phyloP scores from a whole-genome alignment of 768 basidiomycete species.

The Rubroboletus satanas region DNA sequence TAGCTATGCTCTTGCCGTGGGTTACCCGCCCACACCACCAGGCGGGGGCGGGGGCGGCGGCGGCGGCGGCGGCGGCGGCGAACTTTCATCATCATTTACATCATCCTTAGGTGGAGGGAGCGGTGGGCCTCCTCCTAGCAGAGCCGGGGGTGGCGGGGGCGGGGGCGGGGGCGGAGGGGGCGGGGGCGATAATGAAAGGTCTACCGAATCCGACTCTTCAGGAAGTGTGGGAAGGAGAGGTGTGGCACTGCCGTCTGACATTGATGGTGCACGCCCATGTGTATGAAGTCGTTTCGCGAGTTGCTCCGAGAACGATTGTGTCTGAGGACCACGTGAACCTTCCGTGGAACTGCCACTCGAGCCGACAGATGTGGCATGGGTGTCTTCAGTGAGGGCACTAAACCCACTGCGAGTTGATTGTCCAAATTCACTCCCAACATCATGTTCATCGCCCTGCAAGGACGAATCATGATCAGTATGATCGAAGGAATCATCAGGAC shows the following conservation, averaged over 20 bases:
- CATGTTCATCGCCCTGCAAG: conserved; percentile 43
- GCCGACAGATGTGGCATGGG: conserved; percentile 52
- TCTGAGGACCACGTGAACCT: conserved; percentile 30
- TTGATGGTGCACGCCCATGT: conserved; percentile 42
- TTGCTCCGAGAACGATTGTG: conserved; percentile 58
- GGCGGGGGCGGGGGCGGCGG: conserved; percentile 37
- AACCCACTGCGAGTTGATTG: conserved; percentile 40
- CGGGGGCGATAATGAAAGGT: conserved; percentile 26
- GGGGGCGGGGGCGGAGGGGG: conserved; percentile 16
- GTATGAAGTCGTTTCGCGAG: conserved; percentile 54
- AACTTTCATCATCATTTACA: conserved; percentile 16
- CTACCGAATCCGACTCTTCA: conserved; percentile 34
- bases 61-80: conserved; percentile 29
- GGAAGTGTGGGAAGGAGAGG: conserved; percentile 36
- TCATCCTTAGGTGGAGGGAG: conserved; percentile 18
- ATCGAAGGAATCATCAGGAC: conserved; percentile 41
- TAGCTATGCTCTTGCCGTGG: no score
- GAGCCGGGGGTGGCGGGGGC: conserved; percentile 10
- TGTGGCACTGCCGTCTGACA: conserved; percentile 36
- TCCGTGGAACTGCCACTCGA: conserved; percentile 42
- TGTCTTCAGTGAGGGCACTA: conserved; percentile 45
- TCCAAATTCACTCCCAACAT: conserved; percentile 55
- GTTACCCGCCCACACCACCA: no score
- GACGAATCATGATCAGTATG: conserved; percentile 43
- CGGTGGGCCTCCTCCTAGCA: conserved; percentile 8